Percentiles rank a stretch among this genome's conserved stretches.
Evolutionary conservation across 768 basidiomycete genomes (phyloP).

Genomic region (Leccinum incarnatum): DNA sequence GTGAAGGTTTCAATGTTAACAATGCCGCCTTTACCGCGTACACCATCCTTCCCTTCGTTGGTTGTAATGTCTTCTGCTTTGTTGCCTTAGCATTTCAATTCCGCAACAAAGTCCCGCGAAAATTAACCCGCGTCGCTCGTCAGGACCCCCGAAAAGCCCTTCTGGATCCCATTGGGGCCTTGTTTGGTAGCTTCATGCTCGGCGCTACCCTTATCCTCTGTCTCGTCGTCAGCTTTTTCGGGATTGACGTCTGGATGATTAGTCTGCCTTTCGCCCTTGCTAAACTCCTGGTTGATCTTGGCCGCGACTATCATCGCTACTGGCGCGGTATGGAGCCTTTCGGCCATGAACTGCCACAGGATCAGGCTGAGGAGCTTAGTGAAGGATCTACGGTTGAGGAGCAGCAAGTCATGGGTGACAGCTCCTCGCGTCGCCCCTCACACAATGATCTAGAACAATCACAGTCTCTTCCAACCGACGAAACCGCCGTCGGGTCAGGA

Average conservation of each 20-base stretch:
- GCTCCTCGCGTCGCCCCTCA: neutral
- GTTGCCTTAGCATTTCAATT: conserved; percentile 59
- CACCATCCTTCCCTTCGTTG: conserved; percentile 78
- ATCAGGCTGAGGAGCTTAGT: neutral
- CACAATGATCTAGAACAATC: neutral
- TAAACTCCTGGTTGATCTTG: conserved; percentile 68
- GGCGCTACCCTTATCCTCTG: conserved; percentile 66
- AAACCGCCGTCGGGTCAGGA: conserved; percentile 2
- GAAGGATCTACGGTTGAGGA: neutral
- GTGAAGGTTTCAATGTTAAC: conserved; percentile 79
- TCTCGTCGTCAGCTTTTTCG: conserved; percentile 72
- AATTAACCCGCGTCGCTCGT: conserved; percentile 35
- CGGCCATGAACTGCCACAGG: conserved; percentile 2
- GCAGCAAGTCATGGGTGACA: neutral
- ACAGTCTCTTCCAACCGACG: conserved; percentile 1
- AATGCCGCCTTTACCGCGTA: conserved; percentile 81
- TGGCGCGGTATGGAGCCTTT: conserved; percentile 24
- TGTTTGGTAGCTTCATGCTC: conserved; percentile 69
- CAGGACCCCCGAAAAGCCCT: conserved; percentile 60
- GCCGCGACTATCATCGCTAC: conserved; percentile 54
- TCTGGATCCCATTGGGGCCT: conserved; percentile 69
- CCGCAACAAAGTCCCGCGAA: conserved; percentile 50
- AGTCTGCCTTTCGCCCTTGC: conserved; percentile 74
- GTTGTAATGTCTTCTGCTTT: conserved; percentile 61
- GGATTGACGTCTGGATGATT: conserved; percentile 81